Base-by-base conservation (phyloP, 257 asterid species). In the Oldenlandia corymbosa region DNA sequence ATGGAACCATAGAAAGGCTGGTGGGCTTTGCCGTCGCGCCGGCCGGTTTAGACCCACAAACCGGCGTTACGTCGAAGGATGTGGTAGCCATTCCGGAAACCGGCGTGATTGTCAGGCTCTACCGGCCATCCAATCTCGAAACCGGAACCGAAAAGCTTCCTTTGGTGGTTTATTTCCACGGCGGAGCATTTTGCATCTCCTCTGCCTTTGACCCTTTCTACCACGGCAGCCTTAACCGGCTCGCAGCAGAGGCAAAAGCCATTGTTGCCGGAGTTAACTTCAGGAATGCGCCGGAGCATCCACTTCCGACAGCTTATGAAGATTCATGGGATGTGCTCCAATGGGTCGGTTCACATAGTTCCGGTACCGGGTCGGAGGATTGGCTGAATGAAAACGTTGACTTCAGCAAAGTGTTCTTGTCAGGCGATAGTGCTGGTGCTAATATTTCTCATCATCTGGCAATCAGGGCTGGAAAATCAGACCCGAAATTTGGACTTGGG, bases 381-480 rank as follows among this genome's bases (percentile, higher is more conserved):
- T 84, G 89, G 95, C 31, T 90, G 10, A 71, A 17, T n/a, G 76
- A 80, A 2, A 14, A 1, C 39, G 96, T 64, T 0, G 88, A 90
- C 49, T 84, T 84, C 9, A 66, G 42, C n/a, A 59, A 20, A 28
- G 86, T 90, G 18, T 85, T 78, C 76, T 27, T 87, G 8, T 84
- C 92, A 11, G 97, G 97, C 10, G 95, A 90, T 26, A 90, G 97
- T 59, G 94, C 95, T 7, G 97, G 97, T 7, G 97, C 93, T 5
- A 90, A 87, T 39, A 82, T 90, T 4, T 71, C 93, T 0, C 95
- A 87, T 73, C 89, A 87, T 34, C 24, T 84, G 68, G 73, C 89
- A 1, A 81, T 80, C 39, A 71, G 64, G 57, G 75, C 74, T 5
- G 62, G 69, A 10, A 2, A 2, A 9, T 54, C 74, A 2, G 60